Evolutionary conservation across 306 rosid genomes (phyloP).

Genomic region (Medicago ruthenica): DNA sequence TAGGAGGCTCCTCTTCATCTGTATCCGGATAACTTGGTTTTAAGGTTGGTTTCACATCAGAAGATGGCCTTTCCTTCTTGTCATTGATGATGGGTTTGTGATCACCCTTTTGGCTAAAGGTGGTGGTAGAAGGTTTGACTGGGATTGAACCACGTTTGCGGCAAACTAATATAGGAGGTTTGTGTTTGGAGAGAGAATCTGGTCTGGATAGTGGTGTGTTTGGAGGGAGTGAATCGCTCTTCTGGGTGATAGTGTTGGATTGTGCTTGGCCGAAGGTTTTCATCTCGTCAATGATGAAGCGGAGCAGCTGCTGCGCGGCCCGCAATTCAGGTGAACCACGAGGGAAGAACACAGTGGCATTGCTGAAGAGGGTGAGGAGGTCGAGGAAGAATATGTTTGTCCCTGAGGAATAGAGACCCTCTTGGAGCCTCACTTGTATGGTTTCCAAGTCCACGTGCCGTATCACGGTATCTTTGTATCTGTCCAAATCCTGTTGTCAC

Average conservation of each 20-base stretch:
- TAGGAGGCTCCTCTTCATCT: slow-evolving; percentile 56
- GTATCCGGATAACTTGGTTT: slow-evolving; percentile 48
- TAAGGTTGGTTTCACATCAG: slow-evolving; percentile 53
- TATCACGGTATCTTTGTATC: slow-evolving; percentile 57
- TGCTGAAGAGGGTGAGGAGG: slow-evolving; percentile 68
- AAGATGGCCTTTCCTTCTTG: slow-evolving; percentile 51
- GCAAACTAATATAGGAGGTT: slow-evolving; percentile 79
- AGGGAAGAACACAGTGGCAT: slow-evolving; percentile 65
- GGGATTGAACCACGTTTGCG: slow-evolving; percentile 69
- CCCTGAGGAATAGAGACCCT: slow-evolving; percentile 60
- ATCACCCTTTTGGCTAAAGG: slow-evolving; percentile 54
- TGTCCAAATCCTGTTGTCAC: slow-evolving; percentile 57
- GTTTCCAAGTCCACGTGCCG: slow-evolving; percentile 73
- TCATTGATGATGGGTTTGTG: slow-evolving; percentile 47
- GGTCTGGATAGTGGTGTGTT: slow-evolving; percentile 48
- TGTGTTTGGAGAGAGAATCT: slow-evolving; percentile 63
- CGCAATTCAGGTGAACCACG: slow-evolving; percentile 54
- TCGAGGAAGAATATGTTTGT: slow-evolving; percentile 60
- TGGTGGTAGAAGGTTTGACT: slow-evolving; percentile 54
- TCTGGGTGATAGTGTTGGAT: slow-evolving; percentile 42
- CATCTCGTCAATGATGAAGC: slow-evolving; percentile 49
- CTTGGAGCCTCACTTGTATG: slow-evolving; percentile 55
- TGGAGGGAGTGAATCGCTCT: slow-evolving; percentile 46
- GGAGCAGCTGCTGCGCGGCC: slow-evolving; percentile 54
- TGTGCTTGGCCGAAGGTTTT: slow-evolving; percentile 46